phyloP scores from a whole-genome alignment of 805 yeast genomes.

The Peterozyma toletana region DNA sequence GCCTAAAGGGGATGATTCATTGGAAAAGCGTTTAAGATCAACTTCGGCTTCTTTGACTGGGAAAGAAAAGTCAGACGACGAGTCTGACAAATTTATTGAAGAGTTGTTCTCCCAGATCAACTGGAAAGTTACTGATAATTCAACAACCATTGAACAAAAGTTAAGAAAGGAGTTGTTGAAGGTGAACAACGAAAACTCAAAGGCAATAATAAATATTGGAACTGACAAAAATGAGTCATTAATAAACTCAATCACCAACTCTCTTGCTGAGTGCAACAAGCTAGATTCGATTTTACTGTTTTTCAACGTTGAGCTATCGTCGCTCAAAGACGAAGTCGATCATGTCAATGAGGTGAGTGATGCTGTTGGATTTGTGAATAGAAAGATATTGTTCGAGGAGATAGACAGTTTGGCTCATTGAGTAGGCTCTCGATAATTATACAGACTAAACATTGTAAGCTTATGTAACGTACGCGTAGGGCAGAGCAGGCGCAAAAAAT shows the following conservation, averaged over 20 bases:
- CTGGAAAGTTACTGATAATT: slow-evolving; percentile 67
- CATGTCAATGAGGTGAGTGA: slow-evolving; percentile 28
- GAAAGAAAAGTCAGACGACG: not conserved
- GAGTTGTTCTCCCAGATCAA: slow-evolving; percentile 72
- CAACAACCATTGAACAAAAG: slow-evolving; percentile 48
- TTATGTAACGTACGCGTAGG: too few species aligned
- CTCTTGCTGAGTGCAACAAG: slow-evolving; percentile 45
- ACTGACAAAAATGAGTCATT: slow-evolving; percentile 36
- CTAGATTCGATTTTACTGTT: slow-evolving; percentile 48
- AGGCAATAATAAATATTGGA: slow-evolving; percentile 40
- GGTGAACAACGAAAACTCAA: slow-evolving; percentile 57
- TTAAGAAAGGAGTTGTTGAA: slow-evolving; percentile 52
- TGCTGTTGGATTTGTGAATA: slow-evolving; percentile 4
- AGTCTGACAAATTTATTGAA: slow-evolving; percentile 29
- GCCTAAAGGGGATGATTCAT: too few species aligned
- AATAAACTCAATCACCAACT: slow-evolving; percentile 30
- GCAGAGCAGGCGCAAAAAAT: too few species aligned
- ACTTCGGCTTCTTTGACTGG: too few species aligned
- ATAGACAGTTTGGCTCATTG: not conserved
- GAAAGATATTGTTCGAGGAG: slow-evolving; percentile 2
- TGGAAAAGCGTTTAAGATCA: too few species aligned
- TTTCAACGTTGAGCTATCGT: slow-evolving; percentile 54
- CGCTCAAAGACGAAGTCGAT: slow-evolving; percentile 61
- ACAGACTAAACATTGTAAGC: too few species aligned
- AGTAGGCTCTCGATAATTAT: too few species aligned